Conservation (phyloP, 2,329 filamentous ascomycete species). For the Alternaria novae-zelandiae region DNA sequence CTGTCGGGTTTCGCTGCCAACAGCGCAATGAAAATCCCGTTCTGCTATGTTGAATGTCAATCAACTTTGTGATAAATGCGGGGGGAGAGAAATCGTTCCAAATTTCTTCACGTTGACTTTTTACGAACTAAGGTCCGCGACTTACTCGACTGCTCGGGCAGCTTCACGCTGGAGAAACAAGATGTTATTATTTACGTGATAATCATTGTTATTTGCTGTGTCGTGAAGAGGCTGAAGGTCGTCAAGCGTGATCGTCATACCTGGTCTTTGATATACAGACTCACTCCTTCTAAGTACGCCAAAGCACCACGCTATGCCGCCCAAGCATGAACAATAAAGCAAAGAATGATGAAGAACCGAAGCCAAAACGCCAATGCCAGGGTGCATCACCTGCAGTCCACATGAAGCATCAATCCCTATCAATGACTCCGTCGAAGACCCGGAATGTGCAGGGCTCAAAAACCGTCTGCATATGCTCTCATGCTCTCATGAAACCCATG, state of each 20-base stretch:
- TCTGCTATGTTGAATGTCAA: neutral
- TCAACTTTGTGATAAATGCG: neutral
- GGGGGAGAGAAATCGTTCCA: neutral
- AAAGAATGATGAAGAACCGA: neutral
- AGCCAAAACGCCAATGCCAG: slow-evolving; percentile 1
- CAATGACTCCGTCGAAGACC: neutral
- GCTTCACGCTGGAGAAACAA: neutral
- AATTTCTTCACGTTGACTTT: neutral
- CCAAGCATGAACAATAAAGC: slow-evolving; percentile 13
- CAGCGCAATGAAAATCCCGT: neutral
- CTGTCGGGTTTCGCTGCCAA: neutral
- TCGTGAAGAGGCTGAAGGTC: neutral
- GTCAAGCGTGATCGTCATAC: slow-evolving; percentile 1
- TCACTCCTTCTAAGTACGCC: slow-evolving; percentile 5
- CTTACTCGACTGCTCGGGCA: neutral
- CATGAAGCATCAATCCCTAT: neutral
- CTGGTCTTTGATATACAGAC: neutral
- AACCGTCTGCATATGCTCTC: neutral
- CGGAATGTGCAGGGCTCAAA: neutral
- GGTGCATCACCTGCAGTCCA: neutral
- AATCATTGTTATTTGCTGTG: neutral
- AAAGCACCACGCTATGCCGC: slow-evolving; percentile 28
- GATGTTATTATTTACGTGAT: neutral
- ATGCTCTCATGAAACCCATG: neutral
- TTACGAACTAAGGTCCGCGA: neutral